Percentiles rank a stretch among this genome's conserved stretches.
Evolutionary conservation across 1,284 basidiomycete genomes (phyloP).

Genomic region (Moesziomyces sp.): DNA sequence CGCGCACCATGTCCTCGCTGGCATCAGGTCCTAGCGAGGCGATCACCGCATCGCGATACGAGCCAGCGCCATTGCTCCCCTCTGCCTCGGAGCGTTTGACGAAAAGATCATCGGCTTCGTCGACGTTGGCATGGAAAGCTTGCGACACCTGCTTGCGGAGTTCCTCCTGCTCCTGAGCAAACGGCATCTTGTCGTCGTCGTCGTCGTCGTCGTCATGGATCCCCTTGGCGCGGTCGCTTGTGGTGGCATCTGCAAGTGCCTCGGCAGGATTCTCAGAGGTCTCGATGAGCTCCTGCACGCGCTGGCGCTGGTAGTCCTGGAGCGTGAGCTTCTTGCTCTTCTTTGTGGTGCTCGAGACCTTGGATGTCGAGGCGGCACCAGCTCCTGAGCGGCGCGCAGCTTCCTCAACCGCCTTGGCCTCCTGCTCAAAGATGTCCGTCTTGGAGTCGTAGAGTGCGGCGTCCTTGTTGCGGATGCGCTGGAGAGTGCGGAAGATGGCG

Average conservation of each 20-base stretch:
- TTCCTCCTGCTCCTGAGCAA: slow-evolving; percentile 80
- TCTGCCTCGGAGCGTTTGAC: slow-evolving; percentile 82
- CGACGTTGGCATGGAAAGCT: slow-evolving; percentile 75
- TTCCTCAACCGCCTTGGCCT: slow-evolving; percentile 28
- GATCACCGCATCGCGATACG: slow-evolving; percentile 83
- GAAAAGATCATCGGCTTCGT: slow-evolving; percentile 71
- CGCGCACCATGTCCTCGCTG: slow-evolving; percentile 68
- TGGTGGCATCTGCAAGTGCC: slow-evolving; percentile 64
- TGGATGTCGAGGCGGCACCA: slow-evolving; percentile 5
- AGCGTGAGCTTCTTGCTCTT: slow-evolving; percentile 62
- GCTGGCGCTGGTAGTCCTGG: slow-evolving; percentile 63
- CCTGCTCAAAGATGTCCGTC: slow-evolving; percentile 59
- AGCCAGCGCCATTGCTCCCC: slow-evolving; percentile 75
- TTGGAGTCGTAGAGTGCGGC: slow-evolving; percentile 81
- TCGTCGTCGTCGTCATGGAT: slow-evolving; percentile 70
- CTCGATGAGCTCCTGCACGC: slow-evolving; percentile 62
- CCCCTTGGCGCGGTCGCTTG: slow-evolving; percentile 17
- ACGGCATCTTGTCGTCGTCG: slow-evolving; percentile 75
- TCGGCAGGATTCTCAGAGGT: slow-evolving; percentile 58
- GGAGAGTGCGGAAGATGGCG: slow-evolving; percentile 90
- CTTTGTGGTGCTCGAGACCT: slow-evolving; percentile 21
- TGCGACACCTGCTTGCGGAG: slow-evolving; percentile 85
- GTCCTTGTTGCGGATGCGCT: slow-evolving; percentile 84
- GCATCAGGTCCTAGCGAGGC: slow-evolving; percentile 81
- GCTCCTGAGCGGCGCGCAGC: slow-evolving; percentile 25